These are phyloP conservation scores for Ophiostoma novo-ulmi DNA, from an alignment of 2,329 filamentous ascomycete genomes.

Conservation along the genomic window DNA sequence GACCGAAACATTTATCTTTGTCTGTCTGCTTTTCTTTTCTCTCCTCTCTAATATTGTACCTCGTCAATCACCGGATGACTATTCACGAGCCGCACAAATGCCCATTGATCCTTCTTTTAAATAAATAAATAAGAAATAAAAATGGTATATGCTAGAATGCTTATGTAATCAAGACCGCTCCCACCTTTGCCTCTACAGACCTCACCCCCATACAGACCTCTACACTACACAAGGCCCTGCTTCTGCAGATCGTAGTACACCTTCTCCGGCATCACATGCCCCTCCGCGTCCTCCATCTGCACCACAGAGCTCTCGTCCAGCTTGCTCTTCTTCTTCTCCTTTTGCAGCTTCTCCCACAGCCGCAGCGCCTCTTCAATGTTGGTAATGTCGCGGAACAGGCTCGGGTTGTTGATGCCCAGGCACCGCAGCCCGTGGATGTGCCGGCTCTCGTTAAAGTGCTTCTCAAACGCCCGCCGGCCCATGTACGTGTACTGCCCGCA, in stretches of 20 bases:
- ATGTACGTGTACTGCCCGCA: conserved; percentile 54
- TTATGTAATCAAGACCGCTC: background rate
- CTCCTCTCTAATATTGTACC: too few species aligned
- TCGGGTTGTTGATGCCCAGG: conserved; percentile 85
- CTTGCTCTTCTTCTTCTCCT: conserved; percentile 73
- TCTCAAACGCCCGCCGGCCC: conserved; percentile 84
- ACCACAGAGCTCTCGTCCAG: conserved; percentile 77
- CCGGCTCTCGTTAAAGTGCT: conserved; percentile 92
- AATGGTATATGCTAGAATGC: background rate
- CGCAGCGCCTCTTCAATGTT: conserved; percentile 82
- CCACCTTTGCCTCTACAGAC: background rate
- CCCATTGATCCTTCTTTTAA: too few species aligned
- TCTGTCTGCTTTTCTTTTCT: too few species aligned
- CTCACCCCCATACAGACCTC: background rate
- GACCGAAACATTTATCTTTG: too few species aligned
- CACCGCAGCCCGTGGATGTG: conserved; percentile 94
- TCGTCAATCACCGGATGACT: too few species aligned
- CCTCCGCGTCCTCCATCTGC: conserved; percentile 96
- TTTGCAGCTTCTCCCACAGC: conserved; percentile 89
- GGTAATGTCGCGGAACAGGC: conserved; percentile 89
- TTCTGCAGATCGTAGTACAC: conserved; percentile 94
- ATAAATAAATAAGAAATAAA: too few species aligned
- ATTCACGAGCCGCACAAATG: too few species aligned
- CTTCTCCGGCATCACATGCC: conserved; percentile 98
- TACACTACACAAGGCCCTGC: conserved; percentile 67